Conservation (phyloP, 1,139 yeast species). For the Chernovozyma sophiae-reginae region DNA sequence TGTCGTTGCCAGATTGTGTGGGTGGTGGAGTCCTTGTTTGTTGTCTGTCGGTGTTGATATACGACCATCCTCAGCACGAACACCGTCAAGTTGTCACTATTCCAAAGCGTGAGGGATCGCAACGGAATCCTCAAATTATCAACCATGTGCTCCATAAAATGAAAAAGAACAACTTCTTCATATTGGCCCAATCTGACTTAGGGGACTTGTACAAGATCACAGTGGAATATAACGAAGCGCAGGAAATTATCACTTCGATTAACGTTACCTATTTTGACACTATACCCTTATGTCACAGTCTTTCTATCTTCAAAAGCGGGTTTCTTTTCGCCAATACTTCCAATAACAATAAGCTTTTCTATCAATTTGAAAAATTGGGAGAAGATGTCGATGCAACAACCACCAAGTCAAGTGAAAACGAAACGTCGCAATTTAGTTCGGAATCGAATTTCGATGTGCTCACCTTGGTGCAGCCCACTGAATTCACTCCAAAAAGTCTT, state of each 20-base stretch:
- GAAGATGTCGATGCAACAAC: conserved; percentile 32
- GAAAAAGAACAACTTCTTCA: conserved; percentile 58
- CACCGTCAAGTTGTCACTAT: conserved; percentile 17
- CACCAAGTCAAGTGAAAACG: conserved; percentile 8
- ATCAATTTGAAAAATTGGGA: conserved; percentile 78
- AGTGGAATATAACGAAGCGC: conserved; percentile 36
- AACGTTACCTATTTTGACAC: conserved; percentile 63
- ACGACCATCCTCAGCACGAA: conserved; percentile 23
- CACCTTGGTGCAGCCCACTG: not conserved
- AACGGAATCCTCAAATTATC: conserved; percentile 35
- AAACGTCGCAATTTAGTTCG: not conserved
- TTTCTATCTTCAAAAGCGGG: conserved; percentile 71
- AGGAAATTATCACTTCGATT: conserved; percentile 38
- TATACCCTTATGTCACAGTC: conserved; percentile 50
- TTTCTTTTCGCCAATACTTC: conserved; percentile 67
- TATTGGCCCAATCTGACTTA: conserved; percentile 61
- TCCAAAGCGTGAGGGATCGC: conserved; percentile 37
- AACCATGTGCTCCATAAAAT: conserved; percentile 62
- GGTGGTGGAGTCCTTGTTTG: conserved; percentile 39
- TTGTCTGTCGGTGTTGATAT: conserved; percentile 27
- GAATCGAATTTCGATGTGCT: not conserved
- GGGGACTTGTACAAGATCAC: conserved; percentile 81
- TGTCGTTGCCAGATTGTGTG: conserved; percentile 31
- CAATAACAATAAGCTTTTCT: conserved; percentile 57
- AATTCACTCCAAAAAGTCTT: conserved; percentile 22